phyloP scores from a whole-genome alignment of 345 rosid species.

The Camelina hispida region DNA sequence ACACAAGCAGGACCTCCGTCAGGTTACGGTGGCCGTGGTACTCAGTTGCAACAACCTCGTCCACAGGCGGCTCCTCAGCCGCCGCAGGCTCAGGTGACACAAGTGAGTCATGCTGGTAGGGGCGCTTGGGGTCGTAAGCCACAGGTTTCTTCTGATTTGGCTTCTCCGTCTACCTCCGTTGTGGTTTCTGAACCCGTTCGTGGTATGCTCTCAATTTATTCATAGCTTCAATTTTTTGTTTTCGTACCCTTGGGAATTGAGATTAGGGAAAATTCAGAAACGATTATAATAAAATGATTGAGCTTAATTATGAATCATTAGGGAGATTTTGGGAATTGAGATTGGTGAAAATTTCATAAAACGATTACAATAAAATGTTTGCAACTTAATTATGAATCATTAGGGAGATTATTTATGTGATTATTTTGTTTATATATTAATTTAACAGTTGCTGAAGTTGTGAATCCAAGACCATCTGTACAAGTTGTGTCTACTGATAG shows the following conservation, averaged over 20 bases:
- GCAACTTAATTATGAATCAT: not conserved
- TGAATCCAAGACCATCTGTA: constrained; percentile 29
- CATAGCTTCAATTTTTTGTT: not conserved
- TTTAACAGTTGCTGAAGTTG: constrained; percentile 33
- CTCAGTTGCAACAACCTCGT: too few relatives aligned
- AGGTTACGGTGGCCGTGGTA: constrained; percentile 20
- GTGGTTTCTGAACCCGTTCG: constrained; percentile 25
- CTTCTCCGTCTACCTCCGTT: constrained; percentile 32
- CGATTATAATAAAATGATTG: not conserved
- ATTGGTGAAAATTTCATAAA: not conserved
- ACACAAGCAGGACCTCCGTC: constrained; percentile 21
- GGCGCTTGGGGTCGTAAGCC: constrained; percentile 38
- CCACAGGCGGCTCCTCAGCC: not conserved
- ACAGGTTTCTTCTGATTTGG: not conserved
- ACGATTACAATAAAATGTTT: not conserved
- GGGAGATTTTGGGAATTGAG: too few relatives aligned
- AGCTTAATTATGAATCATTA: not conserved
- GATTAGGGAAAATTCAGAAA: not conserved
- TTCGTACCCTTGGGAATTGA: not conserved
- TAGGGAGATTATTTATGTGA: not conserved
- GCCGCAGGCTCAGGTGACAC: constrained; percentile 1
- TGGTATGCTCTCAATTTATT: constrained; percentile 26
- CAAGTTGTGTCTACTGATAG: constrained; percentile 32
- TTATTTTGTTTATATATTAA: not conserved
- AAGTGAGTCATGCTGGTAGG: not conserved